phyloP scores from a whole-genome alignment of 345 rosid genomes.

The Leavenworthia alabamica region DNA sequence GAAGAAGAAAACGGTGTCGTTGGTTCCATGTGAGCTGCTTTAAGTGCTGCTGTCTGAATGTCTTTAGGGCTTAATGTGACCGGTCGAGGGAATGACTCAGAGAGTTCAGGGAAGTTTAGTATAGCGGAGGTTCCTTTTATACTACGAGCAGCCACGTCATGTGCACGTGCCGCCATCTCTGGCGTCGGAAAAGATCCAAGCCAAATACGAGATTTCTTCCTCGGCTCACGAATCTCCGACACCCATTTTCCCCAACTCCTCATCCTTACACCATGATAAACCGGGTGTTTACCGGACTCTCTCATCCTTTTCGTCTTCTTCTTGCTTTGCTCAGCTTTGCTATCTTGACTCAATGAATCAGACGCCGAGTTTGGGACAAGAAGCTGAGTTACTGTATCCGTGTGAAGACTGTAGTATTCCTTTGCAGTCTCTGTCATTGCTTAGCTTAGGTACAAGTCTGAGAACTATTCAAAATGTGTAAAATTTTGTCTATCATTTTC shows the following conservation, averaged over 20 bases:
- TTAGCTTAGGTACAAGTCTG: neutral
- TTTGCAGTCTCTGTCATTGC: conserved; percentile 21
- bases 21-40: conserved; percentile 74
- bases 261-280: conserved; percentile 83
- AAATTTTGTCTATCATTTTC: too few relatives aligned
- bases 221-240: conserved; percentile 93
- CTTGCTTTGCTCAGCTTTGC: conserved; percentile 10
- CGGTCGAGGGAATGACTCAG: conserved; percentile 62
- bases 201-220: conserved; percentile 93
- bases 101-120: conserved; percentile 83
- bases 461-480: conserved; percentile 15
- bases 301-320: conserved; percentile 37
- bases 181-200: conserved; percentile 86
- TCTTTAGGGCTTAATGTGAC: conserved; percentile 70
- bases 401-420: conserved; percentile 12
- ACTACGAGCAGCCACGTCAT: conserved; percentile 84
- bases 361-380: conserved; percentile 7
- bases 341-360: neutral
- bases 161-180: conserved; percentile 98
- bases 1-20: conserved; percentile 12
- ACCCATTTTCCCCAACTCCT: conserved; percentile 98
- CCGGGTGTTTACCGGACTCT: conserved; percentile 67
- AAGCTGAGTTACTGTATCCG: neutral
- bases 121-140: conserved; percentile 76
- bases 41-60: conserved; percentile 80